A percentile compares a stretch with the other conserved stretches of the same genome.
phyloP scores from a whole-genome alignment of 73 alveolate species.

The Blepharisma japonicum region DNA sequence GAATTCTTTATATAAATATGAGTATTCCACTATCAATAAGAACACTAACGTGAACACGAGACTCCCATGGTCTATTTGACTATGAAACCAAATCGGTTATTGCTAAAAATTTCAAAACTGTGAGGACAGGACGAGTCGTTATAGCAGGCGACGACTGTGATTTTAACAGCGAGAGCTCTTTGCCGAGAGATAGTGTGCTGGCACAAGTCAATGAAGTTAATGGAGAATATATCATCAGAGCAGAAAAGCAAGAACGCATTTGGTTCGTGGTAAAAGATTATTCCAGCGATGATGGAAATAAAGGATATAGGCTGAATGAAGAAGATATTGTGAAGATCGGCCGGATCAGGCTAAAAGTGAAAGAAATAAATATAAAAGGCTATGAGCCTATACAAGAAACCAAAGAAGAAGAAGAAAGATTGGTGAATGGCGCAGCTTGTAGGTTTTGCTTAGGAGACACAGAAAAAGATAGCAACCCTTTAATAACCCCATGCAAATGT shows the following conservation, averaged over 20 bases:
- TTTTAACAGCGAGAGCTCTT: too few relatives aligned
- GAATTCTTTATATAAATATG: too few relatives aligned
- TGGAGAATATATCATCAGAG: too few relatives aligned
- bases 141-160: too few relatives aligned
- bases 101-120: too few relatives aligned
- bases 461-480: slow-evolving; percentile 61
- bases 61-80: slow-evolving; percentile 83
- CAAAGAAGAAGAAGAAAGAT: not conserved
- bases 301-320: slow-evolving; percentile 14
- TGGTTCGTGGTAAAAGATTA: too few relatives aligned
- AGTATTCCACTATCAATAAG: slow-evolving; percentile 29
- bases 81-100: slow-evolving; percentile 61
- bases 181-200: too few relatives aligned
- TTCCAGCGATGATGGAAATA: too few relatives aligned
- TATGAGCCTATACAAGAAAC: not conserved
- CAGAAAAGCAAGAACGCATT: too few relatives aligned
- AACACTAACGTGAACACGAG: slow-evolving; percentile 81
- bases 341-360: not conserved
- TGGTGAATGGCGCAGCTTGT: slow-evolving; percentile 13
- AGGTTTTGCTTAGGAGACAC: slow-evolving; percentile 35
- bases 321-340: not conserved
- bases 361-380: not conserved
- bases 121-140: too few relatives aligned
- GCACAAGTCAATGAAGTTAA: too few relatives aligned
- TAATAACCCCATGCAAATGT: slow-evolving; percentile 91